Conservation (phyloP, 2,329 filamentous ascomycete genomes). For the Hirsutella rhossiliensis region DNA sequence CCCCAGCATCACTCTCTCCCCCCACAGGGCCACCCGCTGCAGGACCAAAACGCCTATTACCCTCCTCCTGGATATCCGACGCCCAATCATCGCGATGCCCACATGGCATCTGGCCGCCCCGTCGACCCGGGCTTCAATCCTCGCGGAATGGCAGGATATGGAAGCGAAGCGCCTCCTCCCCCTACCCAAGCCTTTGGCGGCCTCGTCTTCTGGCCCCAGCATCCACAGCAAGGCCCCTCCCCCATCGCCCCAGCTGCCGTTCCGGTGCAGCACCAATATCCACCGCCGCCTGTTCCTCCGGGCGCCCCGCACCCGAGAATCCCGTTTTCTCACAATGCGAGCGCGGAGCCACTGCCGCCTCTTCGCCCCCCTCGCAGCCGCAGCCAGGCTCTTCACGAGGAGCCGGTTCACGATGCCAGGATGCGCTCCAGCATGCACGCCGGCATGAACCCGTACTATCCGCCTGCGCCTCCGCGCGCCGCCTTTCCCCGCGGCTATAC, state of each 20-base stretch:
- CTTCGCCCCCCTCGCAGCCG: slow-evolving; percentile 24
- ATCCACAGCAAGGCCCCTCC: slow-evolving; percentile 1
- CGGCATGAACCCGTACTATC: slow-evolving; percentile 18
- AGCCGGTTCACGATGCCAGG: slow-evolving; percentile 17
- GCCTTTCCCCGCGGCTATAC: slow-evolving; percentile 19
- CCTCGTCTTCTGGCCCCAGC: slow-evolving; percentile 22
- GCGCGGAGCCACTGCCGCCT: slow-evolving; percentile 24
- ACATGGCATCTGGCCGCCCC: slow-evolving; percentile 16
- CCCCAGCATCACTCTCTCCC: slow-evolving; percentile 2
- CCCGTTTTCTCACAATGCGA: slow-evolving; percentile 22
- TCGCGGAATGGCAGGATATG: slow-evolving; percentile 19
- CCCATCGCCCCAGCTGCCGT: slow-evolving; percentile 2
- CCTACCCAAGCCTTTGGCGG: slow-evolving; percentile 10
- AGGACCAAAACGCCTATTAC: slow-evolving; percentile 14
- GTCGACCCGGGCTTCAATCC: slow-evolving; percentile 19
- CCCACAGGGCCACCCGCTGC: slow-evolving; percentile 7
- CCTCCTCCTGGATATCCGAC: slow-evolving; percentile 15
- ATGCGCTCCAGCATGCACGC: slow-evolving; percentile 16
- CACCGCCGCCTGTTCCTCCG: slow-evolving; percentile 10
- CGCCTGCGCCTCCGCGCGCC: slow-evolving; percentile 13
- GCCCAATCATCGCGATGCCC: slow-evolving; percentile 16
- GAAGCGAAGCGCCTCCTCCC: slow-evolving; percentile 10
- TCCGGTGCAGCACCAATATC: slow-evolving; percentile 11
- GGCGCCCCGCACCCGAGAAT: slow-evolving; percentile 14
- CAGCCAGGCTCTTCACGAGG: slow-evolving; percentile 21